Base-by-base conservation (phyloP, 352 stramenopile species). In the Phytophthora podocarpi region DNA sequence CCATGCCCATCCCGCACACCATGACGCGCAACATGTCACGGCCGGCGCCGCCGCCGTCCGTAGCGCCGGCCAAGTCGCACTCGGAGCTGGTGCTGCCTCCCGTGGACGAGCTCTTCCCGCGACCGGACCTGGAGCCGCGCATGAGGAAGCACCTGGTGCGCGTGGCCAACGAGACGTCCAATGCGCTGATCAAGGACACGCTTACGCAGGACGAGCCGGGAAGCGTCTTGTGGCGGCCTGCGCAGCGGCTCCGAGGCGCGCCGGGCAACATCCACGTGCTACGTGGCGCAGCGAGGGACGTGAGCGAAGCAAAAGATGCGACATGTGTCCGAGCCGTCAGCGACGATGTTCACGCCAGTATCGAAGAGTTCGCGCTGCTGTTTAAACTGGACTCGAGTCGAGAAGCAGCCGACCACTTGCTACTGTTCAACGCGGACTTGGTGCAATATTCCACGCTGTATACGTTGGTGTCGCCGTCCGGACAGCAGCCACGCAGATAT, bases 321-420 rank as follows among this genome's bases (percentile, higher is more conserved):
- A 82, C 78, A 30, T 90, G 84, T 51, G 67, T 91, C 26, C 84
- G 84, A 31, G 84, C 82, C 5, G 46, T 89, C 6, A 87, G 73
- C 24, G 74, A 89, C 18, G 50, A 76, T 21, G 80, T 95, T 8
- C 87, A 87, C 53, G 86, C 84, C 8, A 91, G 82, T 51, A 85
- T 95, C 53, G 86, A 93, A 39, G 86, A 95, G 60, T 90, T 93
- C 50, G 82, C 86, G 30, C 71, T 91, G 63, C 69, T 91, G 24
- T 95, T 95, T 62, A 92, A 93, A 42, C 67, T 89, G 9, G 84
- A 93, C 57, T 84, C 82, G 31, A 87, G 78, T 64, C 70, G 70
- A n/a, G 59, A 77, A 12, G 64, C 76, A 15, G 77, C 70, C 9
- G 80, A 91, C 50, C 84, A 93, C 63, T 69, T 85, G 8, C 59